Percentiles rank a stretch among this genome's conserved stretches.
Evolutionary conservation across 768 basidiomycete genomes (phyloP).

Genomic region (Phlegmacium glaucopus): DNA sequence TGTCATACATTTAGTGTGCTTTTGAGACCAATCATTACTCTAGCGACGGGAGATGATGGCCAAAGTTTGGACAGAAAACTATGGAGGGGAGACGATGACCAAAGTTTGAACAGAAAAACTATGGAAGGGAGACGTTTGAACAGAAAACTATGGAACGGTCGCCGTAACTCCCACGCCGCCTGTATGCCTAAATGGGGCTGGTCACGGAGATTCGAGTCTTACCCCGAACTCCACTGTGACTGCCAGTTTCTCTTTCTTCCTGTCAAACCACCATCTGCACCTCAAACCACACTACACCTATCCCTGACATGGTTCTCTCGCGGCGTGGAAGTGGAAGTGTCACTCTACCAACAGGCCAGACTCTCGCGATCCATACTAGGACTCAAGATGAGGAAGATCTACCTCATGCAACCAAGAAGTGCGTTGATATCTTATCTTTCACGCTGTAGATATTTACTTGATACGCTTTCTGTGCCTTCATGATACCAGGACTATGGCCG

Average conservation of each 20-base stretch:
- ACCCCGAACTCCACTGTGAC: constrained; percentile 11
- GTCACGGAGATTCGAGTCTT: neutral
- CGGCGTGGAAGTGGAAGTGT: constrained; percentile 78
- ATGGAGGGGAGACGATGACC: neutral
- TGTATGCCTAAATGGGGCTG: neutral
- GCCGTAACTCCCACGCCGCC: too few species aligned
- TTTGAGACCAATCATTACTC: constrained; percentile 91
- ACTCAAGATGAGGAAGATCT: constrained; percentile 85
- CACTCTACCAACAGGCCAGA: constrained; percentile 69
- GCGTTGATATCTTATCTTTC: constrained; percentile 19
- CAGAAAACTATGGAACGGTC: too few species aligned
- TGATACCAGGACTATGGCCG: constrained; percentile 77
- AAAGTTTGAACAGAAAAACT: too few species aligned
- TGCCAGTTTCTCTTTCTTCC: constrained; percentile 2
- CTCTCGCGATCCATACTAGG: constrained; percentile 82
- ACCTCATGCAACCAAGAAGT: constrained; percentile 95
- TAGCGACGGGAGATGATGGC: neutral
- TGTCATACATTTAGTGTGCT: constrained; percentile 75
- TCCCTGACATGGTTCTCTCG: constrained; percentile 50
- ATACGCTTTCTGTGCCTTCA: constrained; percentile 9
- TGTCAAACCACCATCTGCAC: constrained; percentile 15
- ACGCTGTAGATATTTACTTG: constrained; percentile 1
- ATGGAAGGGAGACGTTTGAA: too few species aligned
- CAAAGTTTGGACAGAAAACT: neutral
- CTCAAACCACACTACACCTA: constrained; percentile 3